Conservation (phyloP, 169 alveolate genomes). For the Fabrea salina region DNA sequence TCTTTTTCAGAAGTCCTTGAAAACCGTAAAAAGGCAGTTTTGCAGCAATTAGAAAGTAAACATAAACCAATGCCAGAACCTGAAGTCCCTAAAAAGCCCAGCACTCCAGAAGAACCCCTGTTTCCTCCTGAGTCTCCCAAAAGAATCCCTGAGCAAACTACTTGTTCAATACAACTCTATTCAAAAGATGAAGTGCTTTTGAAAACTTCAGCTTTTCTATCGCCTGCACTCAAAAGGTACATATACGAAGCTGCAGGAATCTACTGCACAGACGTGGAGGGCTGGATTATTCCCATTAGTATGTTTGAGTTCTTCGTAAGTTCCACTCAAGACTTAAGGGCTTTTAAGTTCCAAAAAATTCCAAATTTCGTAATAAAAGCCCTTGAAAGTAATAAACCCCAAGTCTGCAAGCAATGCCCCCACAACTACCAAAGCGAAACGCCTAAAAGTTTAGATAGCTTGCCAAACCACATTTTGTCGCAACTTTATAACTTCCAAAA, state of each 20-base stretch:
- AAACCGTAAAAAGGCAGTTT: too few relatives aligned
- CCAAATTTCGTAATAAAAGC: conserved; percentile 26
- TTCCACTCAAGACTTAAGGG: background rate
- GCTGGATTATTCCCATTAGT: conserved; percentile 11
- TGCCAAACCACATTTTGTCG: conserved; percentile 51
- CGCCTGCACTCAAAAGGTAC: background rate
- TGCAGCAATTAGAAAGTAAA: too few relatives aligned
- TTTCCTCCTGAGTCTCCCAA: too few relatives aligned
- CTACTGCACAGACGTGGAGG: conserved; percentile 16
- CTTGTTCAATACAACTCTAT: background rate
- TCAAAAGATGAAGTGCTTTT: background rate
- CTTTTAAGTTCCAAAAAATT: background rate
- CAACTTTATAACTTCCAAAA: conserved; percentile 82
- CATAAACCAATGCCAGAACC: too few relatives aligned
- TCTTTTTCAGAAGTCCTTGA: too few relatives aligned
- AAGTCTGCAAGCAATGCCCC: background rate
- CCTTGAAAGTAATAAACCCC: background rate
- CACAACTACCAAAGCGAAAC: conserved; percentile 1
- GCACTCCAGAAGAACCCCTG: too few relatives aligned
- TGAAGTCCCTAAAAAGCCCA: too few relatives aligned
- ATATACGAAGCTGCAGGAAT: conserved; percentile 27
- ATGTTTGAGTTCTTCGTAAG: background rate
- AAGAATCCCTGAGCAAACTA: too few relatives aligned
- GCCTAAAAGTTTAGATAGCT: conserved; percentile 26
- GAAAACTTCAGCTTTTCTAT: background rate